Evolutionary conservation across 2,329 filamentous ascomycete species (phyloP), one percentile per base, ranked within the genome.

Genomic region (Emericellopsis atlantica): DNA sequence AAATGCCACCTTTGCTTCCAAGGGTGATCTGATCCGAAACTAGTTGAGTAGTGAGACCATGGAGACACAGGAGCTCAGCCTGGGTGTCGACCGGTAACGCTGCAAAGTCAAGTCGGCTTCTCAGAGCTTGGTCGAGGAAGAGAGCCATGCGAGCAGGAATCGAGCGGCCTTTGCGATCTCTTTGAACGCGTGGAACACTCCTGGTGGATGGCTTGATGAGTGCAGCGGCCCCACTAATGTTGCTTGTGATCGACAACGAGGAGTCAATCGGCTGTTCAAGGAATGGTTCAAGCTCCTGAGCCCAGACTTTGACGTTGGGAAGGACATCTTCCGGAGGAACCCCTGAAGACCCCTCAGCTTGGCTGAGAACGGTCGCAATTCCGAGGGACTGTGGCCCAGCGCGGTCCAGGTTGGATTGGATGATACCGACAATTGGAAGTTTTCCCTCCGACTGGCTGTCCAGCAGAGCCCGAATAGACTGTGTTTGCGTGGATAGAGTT

Each of bases 121-220:
- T 52, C 0, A 88, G 54, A 0, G 92, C 55, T 38, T 70, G 70
- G 6, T 69, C 66, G 0, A 77, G 72, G 55, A 88, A 95, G 38
- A 81, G 67, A 1, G 81, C 77, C 64, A 93, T 84, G 42, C 90
- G 73, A 12, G 85, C 74, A 1, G 86, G 77, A 41, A 84, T 67
- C 2, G 86, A 86, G 26, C 79, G 75, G 0, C 84, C 84, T 47
- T 75, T 73, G 4, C 71, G 65, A 54, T 95, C 88, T 35, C 81
- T 69, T 26, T 63, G 54, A 14, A 72, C 29, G n/a, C 22, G 31
- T 16, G 18, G 24, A n/a, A 22, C 12, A n/a, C 8, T 32, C n/a
- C 10, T 18, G 4, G 29, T 31, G 6, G 26, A 14, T 12, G 15
- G 15, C 14, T 29, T 24, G 1, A 82, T 67, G 4, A 95, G 61